Conservation (phyloP, 2,329 filamentous ascomycete species). For the Alternaria sp. region DNA sequence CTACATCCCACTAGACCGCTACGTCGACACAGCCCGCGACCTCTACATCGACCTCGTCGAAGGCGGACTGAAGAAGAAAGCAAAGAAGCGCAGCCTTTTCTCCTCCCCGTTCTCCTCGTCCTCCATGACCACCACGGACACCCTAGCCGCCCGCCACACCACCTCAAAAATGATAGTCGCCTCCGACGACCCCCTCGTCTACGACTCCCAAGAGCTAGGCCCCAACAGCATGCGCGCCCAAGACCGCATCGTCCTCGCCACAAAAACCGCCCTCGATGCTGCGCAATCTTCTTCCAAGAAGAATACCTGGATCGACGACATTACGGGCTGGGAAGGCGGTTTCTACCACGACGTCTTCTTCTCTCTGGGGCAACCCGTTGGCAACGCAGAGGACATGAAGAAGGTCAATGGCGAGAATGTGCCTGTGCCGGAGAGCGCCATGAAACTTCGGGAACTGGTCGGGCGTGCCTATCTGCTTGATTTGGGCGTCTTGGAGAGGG, state of each 20-base stretch:
- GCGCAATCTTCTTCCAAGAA: conserved; percentile 43
- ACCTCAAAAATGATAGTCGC: conserved; percentile 68
- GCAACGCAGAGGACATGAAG: conserved; percentile 40
- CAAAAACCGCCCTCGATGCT: conserved; percentile 62
- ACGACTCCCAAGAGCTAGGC: conserved; percentile 70
- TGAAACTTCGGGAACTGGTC: conserved; percentile 75
- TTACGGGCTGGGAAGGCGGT: conserved; percentile 86
- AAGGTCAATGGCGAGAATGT: conserved; percentile 30
- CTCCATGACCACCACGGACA: conserved; percentile 14
- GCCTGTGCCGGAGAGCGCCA: conserved; percentile 57
- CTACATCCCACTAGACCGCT: conserved; percentile 78
- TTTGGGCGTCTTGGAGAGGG: conserved; percentile 73
- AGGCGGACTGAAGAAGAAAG: conserved; percentile 11
- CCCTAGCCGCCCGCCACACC: conserved; percentile 38
- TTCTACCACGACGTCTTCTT: conserved; percentile 86
- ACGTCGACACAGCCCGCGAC: conserved; percentile 66
- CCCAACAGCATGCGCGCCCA: conserved; percentile 67
- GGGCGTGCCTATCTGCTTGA: conserved; percentile 85
- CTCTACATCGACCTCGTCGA: conserved; percentile 60
- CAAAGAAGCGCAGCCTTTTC: conserved; percentile 1
- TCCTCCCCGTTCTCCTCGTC: conserved; percentile 23
- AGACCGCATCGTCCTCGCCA: conserved; percentile 77
- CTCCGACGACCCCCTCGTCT: conserved; percentile 82
- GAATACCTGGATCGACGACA: conserved; percentile 72
- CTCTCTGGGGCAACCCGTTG: conserved; percentile 66